Percentiles rank a stretch among this genome's conserved stretches.
phyloP scores from a whole-genome alignment of 352 stramenopile genomes.

The Thraustochytrium striatum region DNA sequence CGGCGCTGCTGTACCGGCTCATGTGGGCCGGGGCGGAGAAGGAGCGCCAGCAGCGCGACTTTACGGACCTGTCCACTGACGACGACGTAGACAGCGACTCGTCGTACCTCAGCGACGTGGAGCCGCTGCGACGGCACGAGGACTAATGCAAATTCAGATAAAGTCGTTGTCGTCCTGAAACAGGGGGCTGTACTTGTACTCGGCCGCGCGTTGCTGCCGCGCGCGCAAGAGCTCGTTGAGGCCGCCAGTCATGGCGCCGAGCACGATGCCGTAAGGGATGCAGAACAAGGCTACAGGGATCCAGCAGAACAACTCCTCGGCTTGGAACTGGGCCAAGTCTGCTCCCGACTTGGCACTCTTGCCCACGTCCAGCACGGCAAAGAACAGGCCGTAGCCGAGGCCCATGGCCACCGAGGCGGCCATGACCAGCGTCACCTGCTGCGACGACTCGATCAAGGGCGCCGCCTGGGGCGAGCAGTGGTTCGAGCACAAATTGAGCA shows the following conservation, averaged over 20 bases:
- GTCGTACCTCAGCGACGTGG: conserved; percentile 40
- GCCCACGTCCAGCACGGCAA: conserved; percentile 24
- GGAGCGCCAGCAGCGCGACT: conserved; percentile 15
- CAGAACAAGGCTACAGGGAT: no score
- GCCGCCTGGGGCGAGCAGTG: background rate
- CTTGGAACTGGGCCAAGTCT: conserved; percentile 5
- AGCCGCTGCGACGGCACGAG: no score
- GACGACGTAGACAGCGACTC: conserved; percentile 41
- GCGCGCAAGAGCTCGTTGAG: conserved; percentile 1
- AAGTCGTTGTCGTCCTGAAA: conserved; percentile 33
- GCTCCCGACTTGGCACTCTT: background rate
- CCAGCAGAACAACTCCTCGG: conserved; percentile 33
- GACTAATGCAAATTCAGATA: background rate
- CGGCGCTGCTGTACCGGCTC: conserved; percentile 34
- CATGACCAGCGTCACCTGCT: conserved; percentile 8
- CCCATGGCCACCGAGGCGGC: conserved; percentile 19
- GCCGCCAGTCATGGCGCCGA: background rate
- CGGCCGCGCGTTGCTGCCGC: background rate
- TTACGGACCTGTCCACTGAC: conserved; percentile 45
- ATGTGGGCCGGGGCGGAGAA: conserved; percentile 17
- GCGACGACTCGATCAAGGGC: conserved; percentile 5
- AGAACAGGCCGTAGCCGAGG: conserved; percentile 24
- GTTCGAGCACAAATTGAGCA: background rate
- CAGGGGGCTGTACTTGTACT: conserved; percentile 33
- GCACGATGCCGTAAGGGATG: background rate